phyloP scores from a whole-genome alignment of 2,329 filamentous ascomycete species.

The Beauveria medogensis region DNA sequence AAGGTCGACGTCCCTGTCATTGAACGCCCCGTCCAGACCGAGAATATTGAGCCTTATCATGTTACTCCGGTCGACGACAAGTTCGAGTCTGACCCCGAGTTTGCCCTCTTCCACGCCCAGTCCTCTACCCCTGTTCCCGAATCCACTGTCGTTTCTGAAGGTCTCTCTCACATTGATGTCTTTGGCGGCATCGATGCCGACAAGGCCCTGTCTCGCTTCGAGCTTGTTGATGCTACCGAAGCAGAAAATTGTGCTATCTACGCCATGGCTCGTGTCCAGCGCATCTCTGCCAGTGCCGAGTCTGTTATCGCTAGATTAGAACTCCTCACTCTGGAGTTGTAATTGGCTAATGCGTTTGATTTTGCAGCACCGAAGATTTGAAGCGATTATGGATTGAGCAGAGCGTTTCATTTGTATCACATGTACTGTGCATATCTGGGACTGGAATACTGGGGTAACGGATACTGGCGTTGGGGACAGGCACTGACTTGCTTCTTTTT shows the following conservation, averaged over 20 bases:
- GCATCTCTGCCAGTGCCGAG: slow-evolving; percentile 34
- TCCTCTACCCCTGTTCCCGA: slow-evolving; percentile 18
- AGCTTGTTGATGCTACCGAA: slow-evolving; percentile 53
- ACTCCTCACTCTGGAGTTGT: slow-evolving; percentile 28
- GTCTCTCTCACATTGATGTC: slow-evolving; percentile 31
- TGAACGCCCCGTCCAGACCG: slow-evolving; percentile 36
- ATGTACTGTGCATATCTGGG: slow-evolving; percentile 8
- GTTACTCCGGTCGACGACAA: slow-evolving; percentile 37
- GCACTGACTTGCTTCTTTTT: background rate
- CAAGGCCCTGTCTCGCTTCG: slow-evolving; percentile 55
- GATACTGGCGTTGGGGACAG: slow-evolving; percentile 6
- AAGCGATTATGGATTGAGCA: slow-evolving; percentile 9
- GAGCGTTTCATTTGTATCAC: slow-evolving; percentile 9
- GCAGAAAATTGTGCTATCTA: slow-evolving; percentile 36
- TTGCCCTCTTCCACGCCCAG: slow-evolving; percentile 50
- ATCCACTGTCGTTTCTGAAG: slow-evolving; percentile 34
- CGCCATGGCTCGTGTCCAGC: slow-evolving; percentile 42
- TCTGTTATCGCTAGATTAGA: slow-evolving; percentile 30
- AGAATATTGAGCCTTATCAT: slow-evolving; percentile 22
- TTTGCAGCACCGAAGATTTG: slow-evolving; percentile 7
- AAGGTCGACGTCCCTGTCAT: slow-evolving; percentile 50
- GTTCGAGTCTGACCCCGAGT: slow-evolving; percentile 55
- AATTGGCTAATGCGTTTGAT: slow-evolving; percentile 10
- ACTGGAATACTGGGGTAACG: slow-evolving; percentile 6
- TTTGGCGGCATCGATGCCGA: slow-evolving; percentile 51